Evolutionary conservation across 192 early-diverging fungal species (phyloP).

Genomic region (Umbelopsis isabellina): DNA sequence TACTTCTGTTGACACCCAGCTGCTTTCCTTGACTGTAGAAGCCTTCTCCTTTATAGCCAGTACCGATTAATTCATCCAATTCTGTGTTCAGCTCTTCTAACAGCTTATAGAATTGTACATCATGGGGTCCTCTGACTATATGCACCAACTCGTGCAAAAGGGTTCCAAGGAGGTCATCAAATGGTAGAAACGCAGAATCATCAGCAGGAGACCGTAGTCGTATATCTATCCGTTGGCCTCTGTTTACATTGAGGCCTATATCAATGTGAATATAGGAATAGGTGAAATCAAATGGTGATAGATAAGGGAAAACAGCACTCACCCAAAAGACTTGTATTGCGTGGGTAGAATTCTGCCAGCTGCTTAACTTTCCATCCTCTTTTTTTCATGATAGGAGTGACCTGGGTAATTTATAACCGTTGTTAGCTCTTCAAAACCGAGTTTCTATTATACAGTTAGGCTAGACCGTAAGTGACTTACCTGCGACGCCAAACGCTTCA

Average conservation of each 20-base stretch:
- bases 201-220: conserved; percentile 62
- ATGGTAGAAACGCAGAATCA: conserved; percentile 57
- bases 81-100: conserved; percentile 63
- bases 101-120: conserved; percentile 65
- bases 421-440: not conserved
- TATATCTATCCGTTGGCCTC: conserved; percentile 65
- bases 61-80: conserved; percentile 53
- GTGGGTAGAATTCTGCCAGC: conserved; percentile 65
- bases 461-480: not conserved
- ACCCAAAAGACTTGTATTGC: conserved; percentile 46
- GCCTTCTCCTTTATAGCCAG: conserved; percentile 60
- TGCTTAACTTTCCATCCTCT: conserved; percentile 57
- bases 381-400: conserved; percentile 66
- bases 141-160: conserved; percentile 71
- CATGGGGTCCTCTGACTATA: conserved; percentile 64
- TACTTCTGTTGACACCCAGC: conserved; percentile 49
- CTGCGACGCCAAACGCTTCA: conserved; percentile 8
- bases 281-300: not conserved
- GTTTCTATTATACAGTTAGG: not conserved
- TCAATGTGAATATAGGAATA: not conserved
- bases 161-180: conserved; percentile 69
- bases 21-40: conserved; percentile 54
- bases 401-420: not conserved
- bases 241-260: conserved; percentile 72
- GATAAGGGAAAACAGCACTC: not conserved